Evolutionary conservation across 306 rosid species (phyloP), one percentile per base, ranked within the genome.

Genomic region (Prunus mume): DNA sequence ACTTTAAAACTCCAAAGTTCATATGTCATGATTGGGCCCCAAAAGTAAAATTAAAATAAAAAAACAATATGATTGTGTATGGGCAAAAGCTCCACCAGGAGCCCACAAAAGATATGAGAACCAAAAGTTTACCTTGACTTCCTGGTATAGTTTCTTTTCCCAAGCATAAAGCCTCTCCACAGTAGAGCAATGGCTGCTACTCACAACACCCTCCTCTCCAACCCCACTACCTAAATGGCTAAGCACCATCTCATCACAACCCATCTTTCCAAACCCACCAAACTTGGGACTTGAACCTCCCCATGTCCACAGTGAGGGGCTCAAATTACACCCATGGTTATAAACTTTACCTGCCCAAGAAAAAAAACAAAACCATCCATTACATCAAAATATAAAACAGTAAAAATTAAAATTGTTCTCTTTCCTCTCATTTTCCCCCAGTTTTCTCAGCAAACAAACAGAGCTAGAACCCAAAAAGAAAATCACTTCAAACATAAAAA

Each of bases 161-260:
- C 98, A 92, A 60, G 97, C 96, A 73, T 94, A 92, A 47, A 92
- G 80, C 82, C 93, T 94, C 90, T 90, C 97, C 82, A 94, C 83
- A 14, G 95, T 92, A 2, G 97, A 94, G 55, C 88, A 83, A 70
- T 94, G 98, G 67, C 96, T 84, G 60, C 90, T 83, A 75, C 66
- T 80, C 34, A 79, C 86, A 54, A 45, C 69, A 73, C 71, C 84
- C 24, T 82, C 85, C 60, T n/a, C 86, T 54, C 77, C 85, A 58
- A 38, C 83, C 54, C 78, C 83, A 63, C 57, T 27, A 6, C 61
- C 78, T 66, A 81, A 73, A 73, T 81, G 60, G 66, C 88, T 83
- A 68, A 66, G 62, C 62, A 68, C 77, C 76, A 81, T 66, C 52
- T 76, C 91, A 65, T 82, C 87, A 32, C 77, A 73, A 27, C 83